Percentiles rank a stretch among this genome's conserved stretches.
Conservation (phyloP, 352 stramenopile species). For the Phytophthora colocasiae region DNA sequence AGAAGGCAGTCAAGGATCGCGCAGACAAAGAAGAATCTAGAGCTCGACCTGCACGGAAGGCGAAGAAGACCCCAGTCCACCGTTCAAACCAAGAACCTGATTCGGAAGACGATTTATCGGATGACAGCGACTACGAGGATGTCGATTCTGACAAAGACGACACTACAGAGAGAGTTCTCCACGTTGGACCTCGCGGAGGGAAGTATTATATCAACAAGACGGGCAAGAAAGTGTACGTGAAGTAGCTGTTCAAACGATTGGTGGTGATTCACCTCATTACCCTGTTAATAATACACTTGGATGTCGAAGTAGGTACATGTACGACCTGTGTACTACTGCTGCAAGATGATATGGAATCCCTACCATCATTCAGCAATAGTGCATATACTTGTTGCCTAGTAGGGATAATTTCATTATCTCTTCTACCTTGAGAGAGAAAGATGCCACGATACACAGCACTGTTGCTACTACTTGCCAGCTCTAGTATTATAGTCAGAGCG, state of each 20-base stretch:
- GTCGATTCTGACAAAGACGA: conserved; percentile 3
- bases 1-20: conserved; percentile 8
- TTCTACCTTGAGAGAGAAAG: no score
- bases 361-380: no score
- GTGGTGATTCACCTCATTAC: no score
- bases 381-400: no score
- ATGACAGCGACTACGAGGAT: conserved; percentile 33
- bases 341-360: no score
- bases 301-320: no score
- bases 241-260: conserved; percentile 7
- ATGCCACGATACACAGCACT: no score
- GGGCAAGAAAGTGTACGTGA: conserved; percentile 43
- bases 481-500: no score
- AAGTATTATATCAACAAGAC: conserved; percentile 38
- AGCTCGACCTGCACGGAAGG: conserved; percentile 11
- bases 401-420: no score
- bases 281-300: no score
- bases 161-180: conserved; percentile 8
- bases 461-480: no score
- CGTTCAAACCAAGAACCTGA: conserved; percentile 15
- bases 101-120: conserved; percentile 9
- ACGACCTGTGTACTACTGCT: no score
- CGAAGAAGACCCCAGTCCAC: not conserved
- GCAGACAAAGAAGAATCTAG: conserved; percentile 8
- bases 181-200: conserved; percentile 38